Percentiles rank a stretch among this genome's conserved stretches.
Evolutionary conservation across 768 basidiomycete genomes (phyloP).

Genomic region (Pulveroboletus sp.): DNA sequence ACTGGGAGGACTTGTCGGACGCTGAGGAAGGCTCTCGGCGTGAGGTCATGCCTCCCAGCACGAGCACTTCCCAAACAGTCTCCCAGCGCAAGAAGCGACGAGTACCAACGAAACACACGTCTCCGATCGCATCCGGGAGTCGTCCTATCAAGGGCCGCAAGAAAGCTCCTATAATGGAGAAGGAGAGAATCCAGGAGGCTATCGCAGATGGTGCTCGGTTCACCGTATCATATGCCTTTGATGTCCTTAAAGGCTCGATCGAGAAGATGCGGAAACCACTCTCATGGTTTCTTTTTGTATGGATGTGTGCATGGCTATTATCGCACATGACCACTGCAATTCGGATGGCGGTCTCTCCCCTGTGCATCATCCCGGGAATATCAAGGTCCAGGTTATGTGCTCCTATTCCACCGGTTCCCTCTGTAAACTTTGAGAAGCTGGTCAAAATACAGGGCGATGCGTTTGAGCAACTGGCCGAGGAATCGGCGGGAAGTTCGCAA

Average conservation of each 20-base stretch:
- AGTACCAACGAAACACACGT: constrained; percentile 17
- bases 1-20: constrained; percentile 36
- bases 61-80: constrained; percentile 7
- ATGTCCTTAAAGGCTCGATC: constrained; percentile 45
- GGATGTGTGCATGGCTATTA: constrained; percentile 44
- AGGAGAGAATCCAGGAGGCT: constrained; percentile 20
- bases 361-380: constrained; percentile 60
- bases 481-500: constrained; percentile 52
- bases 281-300: constrained; percentile 47
- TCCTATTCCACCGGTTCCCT: constrained; percentile 19
- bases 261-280: constrained; percentile 53
- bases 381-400: constrained; percentile 45
- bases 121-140: constrained; percentile 18
- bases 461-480: constrained; percentile 59
- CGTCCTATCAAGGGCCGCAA: constrained; percentile 21
- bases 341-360: constrained; percentile 45
- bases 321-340: constrained; percentile 40
- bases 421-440: constrained; percentile 58
- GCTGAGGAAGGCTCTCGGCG: constrained; percentile 10
- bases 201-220: constrained; percentile 22
- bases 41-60: constrained; percentile 2
- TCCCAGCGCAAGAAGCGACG: constrained; percentile 30
- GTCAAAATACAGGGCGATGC: constrained; percentile 55
- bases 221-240: constrained; percentile 39
- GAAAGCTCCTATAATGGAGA: constrained; percentile 28